A percentile compares a stretch with the other conserved stretches of the same genome.
Conservation (phyloP, 176 grass and related monocot species). For the Oryza glaberrima region DNA sequence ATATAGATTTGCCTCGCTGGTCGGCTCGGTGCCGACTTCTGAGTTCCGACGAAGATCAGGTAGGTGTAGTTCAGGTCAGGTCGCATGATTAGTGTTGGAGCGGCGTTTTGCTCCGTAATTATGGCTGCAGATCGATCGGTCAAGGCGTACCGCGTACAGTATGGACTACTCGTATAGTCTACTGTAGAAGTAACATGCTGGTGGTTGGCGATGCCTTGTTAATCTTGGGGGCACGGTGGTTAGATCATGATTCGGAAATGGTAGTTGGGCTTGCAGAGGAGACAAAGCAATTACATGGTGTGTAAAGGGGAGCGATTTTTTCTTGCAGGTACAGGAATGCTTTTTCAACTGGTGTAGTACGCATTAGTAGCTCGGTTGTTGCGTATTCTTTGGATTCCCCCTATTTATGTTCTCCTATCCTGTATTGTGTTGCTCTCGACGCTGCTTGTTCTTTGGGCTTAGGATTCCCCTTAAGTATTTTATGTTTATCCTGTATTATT, state of each 20-base stretch:
- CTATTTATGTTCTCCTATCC: neutral
- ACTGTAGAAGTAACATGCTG: neutral
- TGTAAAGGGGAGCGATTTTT: neutral
- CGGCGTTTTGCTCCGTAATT: conserved; percentile 12
- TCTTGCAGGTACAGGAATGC: neutral
- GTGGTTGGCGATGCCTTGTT: neutral
- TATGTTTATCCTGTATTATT: too few relatives aligned
- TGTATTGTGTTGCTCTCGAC: neutral
- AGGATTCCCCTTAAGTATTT: neutral
- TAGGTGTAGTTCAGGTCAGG: neutral
- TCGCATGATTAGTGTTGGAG: conserved; percentile 4
- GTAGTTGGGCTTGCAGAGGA: neutral
- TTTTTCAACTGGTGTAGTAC: too few relatives aligned
- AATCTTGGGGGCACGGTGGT: neutral
- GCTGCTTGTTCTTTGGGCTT: neutral
- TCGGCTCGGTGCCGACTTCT: too few relatives aligned
- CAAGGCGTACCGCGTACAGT: neutral
- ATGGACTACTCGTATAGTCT: neutral
- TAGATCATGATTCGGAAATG: neutral
- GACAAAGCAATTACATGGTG: neutral
- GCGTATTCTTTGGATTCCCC: neutral
- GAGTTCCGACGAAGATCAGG: neutral
- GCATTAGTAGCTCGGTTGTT: neutral
- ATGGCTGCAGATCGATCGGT: conserved; percentile 5
- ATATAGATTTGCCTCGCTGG: too few relatives aligned